Conservation (phyloP, 2,329 filamentous ascomycete genomes). For the Apiospora kogelbergensis region DNA sequence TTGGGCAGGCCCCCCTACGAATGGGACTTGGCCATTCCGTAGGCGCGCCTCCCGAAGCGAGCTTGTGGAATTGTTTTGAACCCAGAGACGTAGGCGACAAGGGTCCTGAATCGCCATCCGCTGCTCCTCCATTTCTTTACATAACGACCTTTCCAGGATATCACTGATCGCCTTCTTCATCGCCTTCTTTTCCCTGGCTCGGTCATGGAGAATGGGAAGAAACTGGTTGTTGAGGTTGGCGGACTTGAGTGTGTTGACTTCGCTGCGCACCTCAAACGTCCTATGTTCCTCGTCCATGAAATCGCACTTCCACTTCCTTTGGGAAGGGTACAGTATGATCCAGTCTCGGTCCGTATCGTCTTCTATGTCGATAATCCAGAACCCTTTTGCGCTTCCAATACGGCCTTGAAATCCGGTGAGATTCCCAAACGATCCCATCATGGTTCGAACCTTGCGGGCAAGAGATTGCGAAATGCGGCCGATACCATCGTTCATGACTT, state of each 20-base stretch:
- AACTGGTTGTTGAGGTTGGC: conserved; percentile 67
- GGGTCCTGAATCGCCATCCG: conserved; percentile 51
- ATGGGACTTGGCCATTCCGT: conserved; percentile 39
- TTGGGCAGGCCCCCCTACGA: conserved; percentile 50
- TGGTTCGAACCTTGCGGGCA: conserved; percentile 49
- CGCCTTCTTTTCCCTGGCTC: conserved; percentile 43
- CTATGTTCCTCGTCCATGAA: conserved; percentile 49
- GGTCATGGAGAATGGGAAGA: conserved; percentile 64
- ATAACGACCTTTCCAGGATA: conserved; percentile 50
- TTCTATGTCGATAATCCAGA: conserved; percentile 55
- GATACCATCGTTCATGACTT: conserved; percentile 68
- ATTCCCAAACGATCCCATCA: conserved; percentile 50
- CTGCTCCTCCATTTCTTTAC: conserved; percentile 51
- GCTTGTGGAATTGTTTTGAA: conserved; percentile 38
- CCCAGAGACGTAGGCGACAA: conserved; percentile 52
- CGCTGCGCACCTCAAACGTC: conserved; percentile 63
- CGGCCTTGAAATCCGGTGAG: conserved; percentile 69
- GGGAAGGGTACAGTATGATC: conserved; percentile 68
- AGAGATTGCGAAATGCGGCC: conserved; percentile 62
- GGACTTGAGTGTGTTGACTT: conserved; percentile 45
- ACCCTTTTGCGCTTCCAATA: conserved; percentile 71
- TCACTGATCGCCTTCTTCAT: conserved; percentile 51
- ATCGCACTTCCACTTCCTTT: conserved; percentile 65
- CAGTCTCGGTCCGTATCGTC: conserved; percentile 46
- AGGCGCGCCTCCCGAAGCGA: conserved; percentile 37